These are phyloP conservation scores for Colletotrichum graminicola DNA, from an alignment of 2,329 filamentous ascomycete genomes.

Conservation along the genomic window DNA sequence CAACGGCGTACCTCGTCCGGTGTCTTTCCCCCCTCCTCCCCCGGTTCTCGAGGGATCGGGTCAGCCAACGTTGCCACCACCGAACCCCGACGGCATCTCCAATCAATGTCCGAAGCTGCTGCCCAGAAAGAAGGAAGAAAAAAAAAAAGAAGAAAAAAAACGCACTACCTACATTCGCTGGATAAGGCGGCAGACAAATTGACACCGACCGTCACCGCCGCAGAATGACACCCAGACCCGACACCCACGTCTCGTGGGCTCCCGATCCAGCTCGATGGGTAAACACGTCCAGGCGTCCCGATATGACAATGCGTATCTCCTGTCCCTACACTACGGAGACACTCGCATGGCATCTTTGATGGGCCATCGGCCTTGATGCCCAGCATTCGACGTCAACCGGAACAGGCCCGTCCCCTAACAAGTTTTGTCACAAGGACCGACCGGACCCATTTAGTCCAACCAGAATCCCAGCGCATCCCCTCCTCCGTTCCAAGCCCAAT, in stretches of 20 bases:
- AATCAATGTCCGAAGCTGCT: conserved; percentile 34
- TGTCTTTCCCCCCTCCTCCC: not conserved
- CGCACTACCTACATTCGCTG: not conserved
- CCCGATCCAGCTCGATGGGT: conserved; percentile 2
- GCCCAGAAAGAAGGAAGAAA: not conserved
- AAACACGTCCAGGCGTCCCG: conserved; percentile 11
- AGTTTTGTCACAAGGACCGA: not conserved
- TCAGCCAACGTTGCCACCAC: conserved; percentile 35
- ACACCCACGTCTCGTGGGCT: conserved; percentile 23
- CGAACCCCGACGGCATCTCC: conserved; percentile 39
- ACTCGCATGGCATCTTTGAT: conserved; percentile 31
- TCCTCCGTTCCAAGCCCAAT: conserved; percentile 15
- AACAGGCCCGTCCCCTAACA: conserved; percentile 1
- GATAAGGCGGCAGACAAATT: conserved; percentile 5
- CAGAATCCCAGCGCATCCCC: conserved; percentile 10
- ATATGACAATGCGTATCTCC: conserved; percentile 25
- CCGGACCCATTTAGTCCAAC: conserved; percentile 13
- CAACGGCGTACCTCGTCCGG: not conserved
- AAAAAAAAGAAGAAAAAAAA: not conserved
- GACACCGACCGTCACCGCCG: conserved; percentile 33
- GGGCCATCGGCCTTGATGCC: conserved; percentile 26
- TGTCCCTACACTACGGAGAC: not conserved
- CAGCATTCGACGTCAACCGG: conserved; percentile 13
- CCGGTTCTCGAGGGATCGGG: conserved; percentile 15
- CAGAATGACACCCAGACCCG: conserved; percentile 35